Conservation (phyloP, 768 basidiomycete species). For the Naganishia vaughanmartiniae region DNA sequence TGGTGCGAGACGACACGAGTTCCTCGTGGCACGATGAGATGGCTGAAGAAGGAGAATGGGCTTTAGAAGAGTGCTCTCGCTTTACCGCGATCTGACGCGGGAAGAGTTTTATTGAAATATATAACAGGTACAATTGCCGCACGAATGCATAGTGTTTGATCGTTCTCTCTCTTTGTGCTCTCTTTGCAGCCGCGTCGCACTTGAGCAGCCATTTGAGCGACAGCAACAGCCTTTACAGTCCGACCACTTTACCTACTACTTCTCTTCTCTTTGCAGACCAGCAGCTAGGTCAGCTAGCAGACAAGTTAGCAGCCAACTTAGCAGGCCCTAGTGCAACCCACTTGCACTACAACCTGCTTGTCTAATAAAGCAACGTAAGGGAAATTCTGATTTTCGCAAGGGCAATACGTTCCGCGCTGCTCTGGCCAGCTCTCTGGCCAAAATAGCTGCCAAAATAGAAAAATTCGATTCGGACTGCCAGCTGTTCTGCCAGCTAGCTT, state of each 20-base stretch:
- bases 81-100: not conserved
- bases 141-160: not conserved
- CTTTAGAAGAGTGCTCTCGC: not conserved
- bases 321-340: not conserved
- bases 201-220: too few species aligned
- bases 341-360: too few species aligned
- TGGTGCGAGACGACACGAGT: slow-evolving; percentile 18
- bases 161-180: too few species aligned
- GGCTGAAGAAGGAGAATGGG: not conserved
- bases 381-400: not conserved
- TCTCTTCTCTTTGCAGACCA: too few species aligned
- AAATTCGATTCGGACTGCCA: too few species aligned
- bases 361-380: not conserved
- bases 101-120: not conserved
- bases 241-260: too few species aligned
- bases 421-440: too few species aligned
- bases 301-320: too few species aligned
- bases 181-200: too few species aligned
- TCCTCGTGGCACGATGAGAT: slow-evolving; percentile 19
- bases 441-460: not conserved
- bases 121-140: not conserved
- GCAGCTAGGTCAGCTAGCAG: too few species aligned
- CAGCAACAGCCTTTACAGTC: too few species aligned
- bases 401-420: not conserved
- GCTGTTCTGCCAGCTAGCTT: too few species aligned